These are phyloP conservation scores for Auricularia sp. DNA, from an alignment of 768 basidiomycete species.

Conservation along the genomic window DNA sequence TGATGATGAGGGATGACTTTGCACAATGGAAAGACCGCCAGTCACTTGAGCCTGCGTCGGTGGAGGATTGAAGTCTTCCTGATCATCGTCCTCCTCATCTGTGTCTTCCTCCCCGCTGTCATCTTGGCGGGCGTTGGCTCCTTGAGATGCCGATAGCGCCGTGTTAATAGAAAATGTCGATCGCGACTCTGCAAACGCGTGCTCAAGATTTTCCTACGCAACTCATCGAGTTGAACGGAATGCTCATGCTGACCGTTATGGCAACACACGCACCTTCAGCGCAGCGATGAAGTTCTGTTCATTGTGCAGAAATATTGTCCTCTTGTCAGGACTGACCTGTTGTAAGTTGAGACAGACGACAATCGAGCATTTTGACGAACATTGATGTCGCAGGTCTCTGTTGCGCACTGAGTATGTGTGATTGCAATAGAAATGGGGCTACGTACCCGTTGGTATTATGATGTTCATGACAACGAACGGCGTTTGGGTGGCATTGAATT, in stretches of 20 bases:
- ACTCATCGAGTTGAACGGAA: neutral
- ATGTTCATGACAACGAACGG: conserved; percentile 84
- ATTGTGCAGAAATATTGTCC: conserved; percentile 86
- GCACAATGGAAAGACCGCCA: no score
- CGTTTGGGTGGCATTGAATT: conserved; percentile 63
- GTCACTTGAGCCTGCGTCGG: no score
- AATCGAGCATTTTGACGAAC: conserved; percentile 36
- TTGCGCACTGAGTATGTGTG: neutral
- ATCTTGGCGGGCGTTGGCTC: neutral
- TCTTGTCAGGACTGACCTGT: conserved; percentile 61
- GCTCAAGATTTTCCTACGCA: conserved; percentile 53
- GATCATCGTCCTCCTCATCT: conserved; percentile 11
- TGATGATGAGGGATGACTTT: no score
- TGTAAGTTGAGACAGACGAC: neutral
- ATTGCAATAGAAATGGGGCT: conserved; percentile 3
- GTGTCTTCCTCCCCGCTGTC: conserved; percentile 16
- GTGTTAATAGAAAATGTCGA: conserved; percentile 55
- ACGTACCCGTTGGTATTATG: conserved; percentile 63
- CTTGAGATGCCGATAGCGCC: conserved; percentile 10
- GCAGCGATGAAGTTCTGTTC: conserved; percentile 70
- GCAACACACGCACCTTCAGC: conserved; percentile 48
- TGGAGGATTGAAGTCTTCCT: neutral
- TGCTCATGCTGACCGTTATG: neutral
- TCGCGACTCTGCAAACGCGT: conserved; percentile 54
- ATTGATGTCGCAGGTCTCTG: conserved; percentile 83